Base-by-base conservation (phyloP, 2,329 filamentous ascomycete species). In the Corynespora cassiicola region DNA sequence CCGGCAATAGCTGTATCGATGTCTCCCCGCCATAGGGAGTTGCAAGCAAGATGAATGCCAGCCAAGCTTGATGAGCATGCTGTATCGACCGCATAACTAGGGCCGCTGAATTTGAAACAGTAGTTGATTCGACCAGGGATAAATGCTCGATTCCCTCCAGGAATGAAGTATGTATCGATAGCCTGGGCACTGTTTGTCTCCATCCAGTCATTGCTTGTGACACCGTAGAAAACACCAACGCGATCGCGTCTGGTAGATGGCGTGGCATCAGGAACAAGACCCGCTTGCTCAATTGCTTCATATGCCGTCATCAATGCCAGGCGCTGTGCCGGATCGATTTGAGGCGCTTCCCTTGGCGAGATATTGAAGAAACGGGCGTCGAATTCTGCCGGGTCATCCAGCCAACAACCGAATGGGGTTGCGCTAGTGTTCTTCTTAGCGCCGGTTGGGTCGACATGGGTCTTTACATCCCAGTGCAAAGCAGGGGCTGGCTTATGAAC, bases 81-180 rank as follows among this genome's bases (percentile, higher is more conserved):
- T 7, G 42, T 45, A 23, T 49, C 46, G 7, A 40, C 20, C 5
- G 14, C 24, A 15, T 32, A 39, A n/a, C 34, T 45, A 4, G 56
- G 56, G 0, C 58, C 58, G 11, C 30, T 39, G 22, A 58, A 60
- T 10, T 50, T 50, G 38, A 57, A 58, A 19, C 37, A 29, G 0
- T 56, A 61, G 39, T 74, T 75, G 43, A 76, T 69, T 5, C 78
- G 71, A 0, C 77, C 79, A 0, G 74, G 72, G 0, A 66, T 71
- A 35, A 81, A 82, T 0, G 76, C 78, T 12, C 79, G 66, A 7
- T 68, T 65, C 15, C 71, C 71, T n/a, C 77, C 78, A 0, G 79
- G 72, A 29, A 81, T 76, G 51, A 66, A 77, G 52, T 81, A 80
- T 0, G 77, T 79, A 40, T 75, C 74, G 15, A 81, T 72, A 17